Base-by-base conservation (phyloP, 2,329 filamentous ascomycete species). In the Claviceps cyperi region DNA sequence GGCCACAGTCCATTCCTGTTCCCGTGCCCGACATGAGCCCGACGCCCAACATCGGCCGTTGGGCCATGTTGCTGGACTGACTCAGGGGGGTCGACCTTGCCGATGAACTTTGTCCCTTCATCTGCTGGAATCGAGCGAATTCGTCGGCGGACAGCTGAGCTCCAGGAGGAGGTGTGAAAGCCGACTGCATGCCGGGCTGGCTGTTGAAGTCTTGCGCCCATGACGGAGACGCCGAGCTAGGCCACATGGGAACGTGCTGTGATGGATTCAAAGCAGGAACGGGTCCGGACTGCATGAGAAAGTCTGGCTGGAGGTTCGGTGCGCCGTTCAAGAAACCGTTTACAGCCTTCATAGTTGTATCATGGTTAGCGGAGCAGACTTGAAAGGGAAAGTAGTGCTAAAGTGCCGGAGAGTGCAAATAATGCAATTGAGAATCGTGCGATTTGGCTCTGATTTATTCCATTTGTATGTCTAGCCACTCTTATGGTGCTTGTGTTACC, bases 281-380 rank as follows among this genome's bases (percentile, higher is more conserved):
- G 37, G 68, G 66, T 21, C 67, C 69, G 46, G 71, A 71, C 52
- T 74, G 72, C 61, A 75, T 69, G 9, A 72, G 66, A 57, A 77
- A 74, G 48, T 77, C 74, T 59, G 75, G 73, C 56, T 76, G 73
- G 48, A 80, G 65, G 46, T 57, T 70, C n/a, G 74, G 81, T 50
- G 78, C 80, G 62, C 92, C 84, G 63, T 94, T 88, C 60, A 94
- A 77, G 65, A 96, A 96, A 53, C 88, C 84, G 62, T 94, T 89
- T 80, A 95, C 86, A 83, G 91, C 89, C 87, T 94, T 59, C 14
- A 45, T 45, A 15, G 19, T n/a, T 9, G 44, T 6, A 7, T 15
- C 3, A 17, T 14, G 8, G 14, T 41, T 8, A 24, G 37, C 35
- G 13, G 7, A 39, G 13, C 1, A 32, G 13, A 48, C 24, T 13